Evolutionary conservation across 805 yeast species (phyloP).

Genomic region (Yamadazyma tumulicola): DNA sequence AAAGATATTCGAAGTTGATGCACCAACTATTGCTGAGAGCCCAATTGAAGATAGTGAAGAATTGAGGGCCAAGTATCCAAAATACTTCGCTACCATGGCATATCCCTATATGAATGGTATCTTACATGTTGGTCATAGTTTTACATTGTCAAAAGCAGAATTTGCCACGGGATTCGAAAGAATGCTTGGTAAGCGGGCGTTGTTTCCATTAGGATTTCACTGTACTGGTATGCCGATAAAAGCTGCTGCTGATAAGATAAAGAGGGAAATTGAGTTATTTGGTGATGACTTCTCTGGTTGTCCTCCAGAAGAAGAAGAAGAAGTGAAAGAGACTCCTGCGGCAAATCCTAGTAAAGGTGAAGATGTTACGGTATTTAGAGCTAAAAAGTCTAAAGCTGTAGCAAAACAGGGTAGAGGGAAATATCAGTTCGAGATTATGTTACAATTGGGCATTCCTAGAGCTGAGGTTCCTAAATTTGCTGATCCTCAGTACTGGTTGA

Average conservation of each 20-base stretch:
- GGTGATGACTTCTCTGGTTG: slow-evolving; percentile 74
- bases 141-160: slow-evolving; percentile 91
- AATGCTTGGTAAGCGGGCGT: slow-evolving; percentile 87
- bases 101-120: slow-evolving; percentile 99
- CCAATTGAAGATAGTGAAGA: slow-evolving; percentile 52
- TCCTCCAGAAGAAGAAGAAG: slow-evolving; percentile 63
- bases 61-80: slow-evolving; percentile 76
- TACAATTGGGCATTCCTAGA: slow-evolving; percentile 82
- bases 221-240: slow-evolving; percentile 99
- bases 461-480: slow-evolving; percentile 87
- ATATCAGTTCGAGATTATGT: slow-evolving; percentile 94
- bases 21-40: slow-evolving; percentile 71
- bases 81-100: slow-evolving; percentile 91
- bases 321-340: slow-evolving; percentile 40
- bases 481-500: slow-evolving; percentile 87
- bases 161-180: slow-evolving; percentile 91
- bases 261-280: slow-evolving; percentile 87
- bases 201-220: slow-evolving; percentile 96
- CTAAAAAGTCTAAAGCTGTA: slow-evolving; percentile 89
- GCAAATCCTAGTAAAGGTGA: slow-evolving; percentile 42
- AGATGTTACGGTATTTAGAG: slow-evolving; percentile 87
- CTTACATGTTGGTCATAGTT: slow-evolving; percentile 95
- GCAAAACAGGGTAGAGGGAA: slow-evolving; percentile 94
- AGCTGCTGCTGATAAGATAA: slow-evolving; percentile 92
- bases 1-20: slow-evolving; percentile 80